Base-by-base conservation (phyloP, 2,329 filamentous ascomycete species). In the Stachybotrys echinatus region DNA sequence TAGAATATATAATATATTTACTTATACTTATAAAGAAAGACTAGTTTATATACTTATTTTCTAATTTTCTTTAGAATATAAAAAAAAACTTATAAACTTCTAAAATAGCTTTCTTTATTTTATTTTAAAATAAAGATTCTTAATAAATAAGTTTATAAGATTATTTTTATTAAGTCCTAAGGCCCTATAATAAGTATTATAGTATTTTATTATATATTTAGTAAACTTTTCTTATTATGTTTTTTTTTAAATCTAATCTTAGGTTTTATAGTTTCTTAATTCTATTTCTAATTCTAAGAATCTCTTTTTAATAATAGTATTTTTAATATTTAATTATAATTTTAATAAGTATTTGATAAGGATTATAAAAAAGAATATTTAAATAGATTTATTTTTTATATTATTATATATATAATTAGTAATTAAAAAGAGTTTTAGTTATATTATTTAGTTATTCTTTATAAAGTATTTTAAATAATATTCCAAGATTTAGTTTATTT, bases 161-260 rank as follows among this genome's bases (percentile, higher is more conserved):
- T 44, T 18, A 21, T 8, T 19, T 43, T 22, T n/a, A 45, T 12
- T 6, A 27, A 6, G 19, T 39, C 40, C 21, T 38, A 48, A n/a
- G 21, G 40, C 12, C 42, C 22, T 20, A 48, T 43, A 50, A 19
- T 38, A 50, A 23, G 34, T 19, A 46, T 48, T 20, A 42, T 23
- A 48, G 6, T 50, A 14, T 39, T 48, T 49, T 21, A 50, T 45
- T 22, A 37, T 34, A 47, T 47, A 44, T 20, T 42, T 50, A 7
- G n/a, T 42, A 18, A 27, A 48, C 17, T 37, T 14, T 38, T 31
- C 6, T 31, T 37, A n/a, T n/a, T n/a, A 34, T 39, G 48, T 47
- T 12, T 45, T 48, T n/a, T n/a, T n/a, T n/a, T n/a, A n/a, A n/a
- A 18, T 38, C 39, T 50, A 50, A 39, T 45, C 39, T 20, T 47